Evolutionary conservation across 495 filamentous ascomycete genomes (phyloP), one percentile per base, ranked within the genome.

Genomic region (Podospora didyma): DNA sequence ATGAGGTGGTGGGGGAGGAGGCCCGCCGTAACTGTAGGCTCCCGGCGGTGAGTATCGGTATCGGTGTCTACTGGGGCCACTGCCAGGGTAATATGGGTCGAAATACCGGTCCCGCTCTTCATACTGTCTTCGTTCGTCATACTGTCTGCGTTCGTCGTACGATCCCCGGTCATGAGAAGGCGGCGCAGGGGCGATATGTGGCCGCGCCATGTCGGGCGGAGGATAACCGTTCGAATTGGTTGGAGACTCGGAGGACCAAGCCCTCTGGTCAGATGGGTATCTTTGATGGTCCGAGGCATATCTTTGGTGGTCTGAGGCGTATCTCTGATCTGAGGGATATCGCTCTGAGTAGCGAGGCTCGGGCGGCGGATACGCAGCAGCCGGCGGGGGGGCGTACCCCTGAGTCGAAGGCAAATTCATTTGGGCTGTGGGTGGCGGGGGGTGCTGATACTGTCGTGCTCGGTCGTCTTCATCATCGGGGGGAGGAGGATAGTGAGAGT

Each of bases 401-500:
- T 49, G 39, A 14, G 44, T 12, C 37, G 28, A 17, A 7, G 44
- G 49, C 16, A 17, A 48, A 41, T 23, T 53, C 44, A 20, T 47
- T 41, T 2, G 42, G 42, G 16, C 24, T 17, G 22, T 64, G 31
- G 49, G 37, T 20, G n/a, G 21, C 28, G 37, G 22, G 20, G 51
- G 51, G 2, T 22, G 37, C 37, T 10, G 51, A 26, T 53, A 53
- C 17, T 53, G 51, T 14, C 19, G n/a, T 44, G 20, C 16, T 21
- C 19, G 73, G 28, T 76, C 73, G 53, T 76, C 72, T 49, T 80
- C 78, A 9, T 79, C 77, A 17, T 69, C 72, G 9, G 77, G 69
- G 51, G 75, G 69, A 28, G 77, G 73, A n/a, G 73, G 74, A 61
- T 81, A 79, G 49, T 75, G 70, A 39, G 74, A 70, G 22, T 75